Evolutionary conservation across 495 filamentous ascomycete genomes (phyloP), one percentile per base, ranked within the genome.

Genomic region (Saxophila tyrrhenica): DNA sequence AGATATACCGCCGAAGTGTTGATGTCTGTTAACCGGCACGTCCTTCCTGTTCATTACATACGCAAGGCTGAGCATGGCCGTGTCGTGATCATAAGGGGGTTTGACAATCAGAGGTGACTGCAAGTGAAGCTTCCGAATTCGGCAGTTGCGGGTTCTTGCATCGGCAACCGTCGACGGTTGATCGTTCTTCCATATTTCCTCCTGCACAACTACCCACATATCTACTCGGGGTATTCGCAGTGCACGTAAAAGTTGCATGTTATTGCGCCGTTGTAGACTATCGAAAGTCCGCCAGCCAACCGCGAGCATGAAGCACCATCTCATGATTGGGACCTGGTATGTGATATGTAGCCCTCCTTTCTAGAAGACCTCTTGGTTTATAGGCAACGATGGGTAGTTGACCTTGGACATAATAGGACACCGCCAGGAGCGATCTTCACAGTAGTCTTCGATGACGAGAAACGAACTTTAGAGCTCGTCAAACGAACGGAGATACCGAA

Each of bases 371-470:
- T 19, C 7, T 8, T 45, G 20, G 17, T 9, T 11, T 20, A 9
- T 20, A 3, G 8, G 48, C 21, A 43, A 46, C 39, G 23, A 32
- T 47, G 13, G 11, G 5, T 10, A 7, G 2, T 47, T 38, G 23
- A 9, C 23, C 22, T 19, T 25, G 22, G 11, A 25, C 17, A 15
- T 20, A 21, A 79, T 73, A 69, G 86, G 87, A 87, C 84, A 61
- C 83, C 81, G 23, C 86, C 86, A 62, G 87, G 86, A 50, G 84
- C 84, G 65, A 89, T 92, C 67, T 89, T 87, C 70, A 90, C 86
- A 2, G 79, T 92, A 23, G 76, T 78, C 48, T 92, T 92, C 62
- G 84, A 92, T 70, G 85, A 87, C 65, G 84, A 87, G 65, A 77
- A 75, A 20, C 70, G 86, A 48, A 83, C 76, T 3, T 66, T 90